Evolutionary conservation across 176 grass and related monocot species (phyloP).

Genomic region (Elymus sibiricus): DNA sequence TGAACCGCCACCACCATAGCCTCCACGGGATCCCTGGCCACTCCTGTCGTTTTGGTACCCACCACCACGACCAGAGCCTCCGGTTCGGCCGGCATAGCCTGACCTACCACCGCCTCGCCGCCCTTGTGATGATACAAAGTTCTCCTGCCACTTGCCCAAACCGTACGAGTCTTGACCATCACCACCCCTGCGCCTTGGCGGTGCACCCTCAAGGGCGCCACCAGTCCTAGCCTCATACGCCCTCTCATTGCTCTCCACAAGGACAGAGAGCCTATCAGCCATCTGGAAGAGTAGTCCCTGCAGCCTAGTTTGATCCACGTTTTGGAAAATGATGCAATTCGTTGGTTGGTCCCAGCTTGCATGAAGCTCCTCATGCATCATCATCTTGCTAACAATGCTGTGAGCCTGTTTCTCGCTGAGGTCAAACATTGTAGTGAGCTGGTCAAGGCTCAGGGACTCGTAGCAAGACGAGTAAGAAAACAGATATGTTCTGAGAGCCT

Average conservation of each 20-base stretch:
- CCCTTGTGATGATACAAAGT: constrained; percentile 48
- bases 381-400: constrained; percentile 87
- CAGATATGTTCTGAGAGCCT: constrained; percentile 76
- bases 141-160: constrained; percentile 78
- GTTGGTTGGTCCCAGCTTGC: constrained; percentile 92
- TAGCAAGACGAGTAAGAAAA: constrained; percentile 73
- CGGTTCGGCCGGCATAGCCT: constrained; percentile 49
- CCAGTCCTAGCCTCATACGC: constrained; percentile 92
- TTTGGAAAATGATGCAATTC: constrained; percentile 81
- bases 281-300: constrained; percentile 92
- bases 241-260: constrained; percentile 85
- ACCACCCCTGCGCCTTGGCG: constrained; percentile 56
- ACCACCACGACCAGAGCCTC: constrained; percentile 52
- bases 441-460: constrained; percentile 67
- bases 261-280: constrained; percentile 77
- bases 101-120: constrained; percentile 57
- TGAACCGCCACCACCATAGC: constrained; percentile 38
- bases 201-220: constrained; percentile 68
- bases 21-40: constrained; percentile 41
- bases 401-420: constrained; percentile 60
- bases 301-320: constrained; percentile 78
- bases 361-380: constrained; percentile 83
- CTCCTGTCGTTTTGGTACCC: constrained; percentile 54
- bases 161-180: constrained; percentile 54
- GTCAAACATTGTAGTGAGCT: constrained; percentile 87